Conservation (phyloP, 208 protist species). For the Leishmania tropica region DNA sequence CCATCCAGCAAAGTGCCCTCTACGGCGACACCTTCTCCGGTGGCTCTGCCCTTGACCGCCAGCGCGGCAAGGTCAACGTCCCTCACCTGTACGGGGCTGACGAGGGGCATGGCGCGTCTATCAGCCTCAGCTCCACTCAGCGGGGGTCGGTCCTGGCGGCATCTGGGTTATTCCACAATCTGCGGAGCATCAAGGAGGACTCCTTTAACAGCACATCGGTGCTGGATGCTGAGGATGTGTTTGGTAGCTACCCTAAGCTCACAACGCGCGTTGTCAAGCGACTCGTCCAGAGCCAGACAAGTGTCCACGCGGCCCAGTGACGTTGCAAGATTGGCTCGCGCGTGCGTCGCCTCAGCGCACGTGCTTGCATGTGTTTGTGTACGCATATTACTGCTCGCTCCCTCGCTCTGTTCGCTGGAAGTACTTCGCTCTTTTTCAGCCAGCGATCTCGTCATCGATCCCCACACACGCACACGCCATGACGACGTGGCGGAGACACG, state of each 20-base stretch:
- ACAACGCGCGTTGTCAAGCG: conserved; percentile 1
- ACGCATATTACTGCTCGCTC: background rate
- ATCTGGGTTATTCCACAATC: conserved; percentile 19
- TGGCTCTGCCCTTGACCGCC: conserved; percentile 10
- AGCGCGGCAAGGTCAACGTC: conserved; percentile 26
- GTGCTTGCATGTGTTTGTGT: too few relatives aligned
- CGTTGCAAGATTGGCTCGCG: background rate
- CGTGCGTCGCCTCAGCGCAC: background rate
- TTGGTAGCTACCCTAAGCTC: conserved; percentile 13
- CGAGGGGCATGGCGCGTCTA: background rate
- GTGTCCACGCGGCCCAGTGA: background rate
- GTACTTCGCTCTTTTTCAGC: background rate
- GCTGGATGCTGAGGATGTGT: conserved; percentile 18
- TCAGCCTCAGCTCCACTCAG: background rate
- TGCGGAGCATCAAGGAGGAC: background rate
- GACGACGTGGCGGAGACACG: background rate
- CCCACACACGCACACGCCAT: background rate
- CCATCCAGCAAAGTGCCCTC: conserved; percentile 19
- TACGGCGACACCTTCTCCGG: background rate
- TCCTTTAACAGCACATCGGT: conserved; percentile 1
- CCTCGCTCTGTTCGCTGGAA: background rate
- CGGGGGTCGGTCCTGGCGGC: background rate
- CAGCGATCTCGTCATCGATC: background rate
- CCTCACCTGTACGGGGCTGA: conserved; percentile 22
- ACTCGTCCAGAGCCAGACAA: background rate